Percentiles rank a stretch among this genome's conserved stretches.
Evolutionary conservation across 2,329 filamentous ascomycete genomes (phyloP).

Genomic region (Botrytis paeoniae): DNA sequence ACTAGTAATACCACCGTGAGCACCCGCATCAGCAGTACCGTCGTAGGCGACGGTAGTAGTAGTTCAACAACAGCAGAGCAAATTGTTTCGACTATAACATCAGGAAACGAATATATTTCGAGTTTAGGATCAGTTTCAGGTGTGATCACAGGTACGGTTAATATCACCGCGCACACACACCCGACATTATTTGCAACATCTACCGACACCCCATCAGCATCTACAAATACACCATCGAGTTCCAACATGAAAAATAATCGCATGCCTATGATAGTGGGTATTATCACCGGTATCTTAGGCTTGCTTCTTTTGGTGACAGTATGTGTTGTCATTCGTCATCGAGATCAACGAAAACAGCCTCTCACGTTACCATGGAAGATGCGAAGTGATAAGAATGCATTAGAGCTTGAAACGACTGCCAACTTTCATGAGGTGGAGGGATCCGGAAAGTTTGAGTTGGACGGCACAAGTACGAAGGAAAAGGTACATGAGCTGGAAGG

Average conservation of each 20-base stretch:
- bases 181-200: background rate
- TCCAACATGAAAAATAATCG: background rate
- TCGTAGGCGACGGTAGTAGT: background rate
- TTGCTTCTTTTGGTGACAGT: background rate
- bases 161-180: background rate
- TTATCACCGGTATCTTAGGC: background rate
- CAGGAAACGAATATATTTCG: background rate
- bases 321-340: background rate
- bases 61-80: background rate
- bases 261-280: conserved; percentile 3
- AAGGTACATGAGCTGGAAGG: conserved; percentile 7
- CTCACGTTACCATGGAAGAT: background rate
- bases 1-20: background rate
- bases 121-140: background rate
- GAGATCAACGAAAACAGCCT: background rate
- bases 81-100: background rate
- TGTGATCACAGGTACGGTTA: background rate
- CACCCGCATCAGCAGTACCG: background rate
- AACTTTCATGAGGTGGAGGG: conserved; percentile 15
- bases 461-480: background rate
- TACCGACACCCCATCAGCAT: background rate
- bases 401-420: conserved; percentile 5
- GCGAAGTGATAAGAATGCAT: background rate
- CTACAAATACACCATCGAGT: background rate
- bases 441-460: conserved; percentile 10